These are phyloP conservation scores for Fusarium sp. DNA, from an alignment of 2,329 filamentous ascomycete genomes.

Conservation along the genomic window DNA sequence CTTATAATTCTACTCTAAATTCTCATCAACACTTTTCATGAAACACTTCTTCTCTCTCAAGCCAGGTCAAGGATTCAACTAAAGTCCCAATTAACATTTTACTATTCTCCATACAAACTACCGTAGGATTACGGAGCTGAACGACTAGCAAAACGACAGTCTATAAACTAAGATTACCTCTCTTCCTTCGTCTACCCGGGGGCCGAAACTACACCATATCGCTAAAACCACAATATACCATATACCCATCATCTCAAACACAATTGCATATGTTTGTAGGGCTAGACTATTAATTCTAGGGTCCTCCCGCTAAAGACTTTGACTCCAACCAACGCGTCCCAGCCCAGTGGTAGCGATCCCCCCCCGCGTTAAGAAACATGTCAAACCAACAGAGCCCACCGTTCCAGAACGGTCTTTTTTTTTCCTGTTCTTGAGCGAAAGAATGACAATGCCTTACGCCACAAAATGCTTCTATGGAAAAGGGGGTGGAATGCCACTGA, in stretches of 20 bases:
- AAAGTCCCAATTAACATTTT: not conserved
- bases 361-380: not conserved
- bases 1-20: not conserved
- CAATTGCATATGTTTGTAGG: not conserved
- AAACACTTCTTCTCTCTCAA: not conserved
- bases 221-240: not conserved
- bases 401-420: slow-evolving; percentile 22
- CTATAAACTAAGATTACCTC: not conserved
- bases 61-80: not conserved
- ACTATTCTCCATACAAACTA: not conserved
- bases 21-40: not conserved
- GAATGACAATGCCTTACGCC: slow-evolving; percentile 3
- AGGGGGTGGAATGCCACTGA: slow-evolving; percentile 8
- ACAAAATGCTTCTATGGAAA: slow-evolving; percentile 1
- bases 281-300: slow-evolving; percentile 2
- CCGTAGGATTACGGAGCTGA: not conserved
- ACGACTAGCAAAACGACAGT: not conserved
- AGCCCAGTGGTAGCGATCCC: not conserved
- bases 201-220: not conserved
- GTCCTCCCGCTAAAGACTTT: not conserved
- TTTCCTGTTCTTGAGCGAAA: not conserved
- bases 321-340: not conserved
- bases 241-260: not conserved
- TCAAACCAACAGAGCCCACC: not conserved
- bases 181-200: not conserved